Evolutionary conservation across 2,329 filamentous ascomycete species (phyloP), one percentile per base, ranked within the genome.

Genomic region (Fusarium pseudocircinatum): DNA sequence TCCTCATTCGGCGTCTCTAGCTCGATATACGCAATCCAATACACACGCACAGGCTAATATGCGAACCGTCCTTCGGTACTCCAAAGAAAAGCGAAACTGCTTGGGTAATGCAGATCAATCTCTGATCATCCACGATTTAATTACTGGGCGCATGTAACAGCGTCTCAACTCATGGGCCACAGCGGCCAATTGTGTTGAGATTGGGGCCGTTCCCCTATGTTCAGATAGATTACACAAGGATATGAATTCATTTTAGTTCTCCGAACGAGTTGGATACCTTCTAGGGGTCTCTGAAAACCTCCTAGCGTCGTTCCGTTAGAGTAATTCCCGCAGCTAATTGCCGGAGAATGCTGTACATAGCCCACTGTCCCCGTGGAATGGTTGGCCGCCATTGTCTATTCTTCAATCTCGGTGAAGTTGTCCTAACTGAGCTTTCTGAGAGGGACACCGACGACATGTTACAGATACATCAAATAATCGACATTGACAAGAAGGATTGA

Each of bases 231-330:
- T 74, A 39, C 70, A 67, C 42, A 53, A 67, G 58, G 59, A 26
- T 32, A 37, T 58, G 20, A 42, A 67, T 60, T 76, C 63, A 69
- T 75, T 73, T 74, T 42, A 73, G 70, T 61, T 54, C 52, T 66
- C 64, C 59, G 66, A 52, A 64, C 66, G 58, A 72, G 44, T 18
- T 37, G 67, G 67, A 71, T 60, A 72, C 72, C 61, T 58, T 57
- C 30, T 47, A 54, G 36, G 54, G 37, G 37, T 50, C 42, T 28
- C 36, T 46, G 50, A 61, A 50, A 56, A 52, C 15, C 32, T 62
- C 60, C 57, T 69, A 49, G 68, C 47, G 46, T 53, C 37, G 32
- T 24, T 28, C 26, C 20, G 28, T 37, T 14, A 40, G 20, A 50
- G 39, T 59, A 50, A 74, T 72, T 72, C 59, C 70, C 67, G 54